phyloP scores from a whole-genome alignment of 2,329 filamentous ascomycete species.

The Neofusicoccum ribis region DNA sequence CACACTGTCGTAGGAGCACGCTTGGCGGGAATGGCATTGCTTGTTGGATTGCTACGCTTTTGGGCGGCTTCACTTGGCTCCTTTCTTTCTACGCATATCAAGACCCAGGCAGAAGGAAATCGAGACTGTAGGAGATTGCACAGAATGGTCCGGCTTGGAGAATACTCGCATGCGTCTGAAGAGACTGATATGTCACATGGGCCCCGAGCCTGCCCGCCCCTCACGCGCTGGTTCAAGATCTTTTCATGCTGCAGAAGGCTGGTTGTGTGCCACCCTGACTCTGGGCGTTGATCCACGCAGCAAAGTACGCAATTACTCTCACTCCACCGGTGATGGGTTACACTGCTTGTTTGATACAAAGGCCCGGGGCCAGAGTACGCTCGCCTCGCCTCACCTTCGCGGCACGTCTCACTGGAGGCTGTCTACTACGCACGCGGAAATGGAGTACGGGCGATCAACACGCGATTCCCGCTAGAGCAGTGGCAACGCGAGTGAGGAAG shows the following conservation, averaged over 20 bases:
- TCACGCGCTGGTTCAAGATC: too few species aligned
- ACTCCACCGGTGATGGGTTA: background rate
- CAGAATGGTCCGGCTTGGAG: too few species aligned
- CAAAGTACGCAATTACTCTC: background rate
- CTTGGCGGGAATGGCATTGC: too few species aligned
- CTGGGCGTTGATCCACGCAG: background rate
- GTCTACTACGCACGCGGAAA: background rate
- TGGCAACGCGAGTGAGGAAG: background rate
- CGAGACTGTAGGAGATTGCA: too few species aligned
- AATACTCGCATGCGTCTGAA: background rate
- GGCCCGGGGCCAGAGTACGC: background rate
- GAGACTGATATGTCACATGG: background rate
- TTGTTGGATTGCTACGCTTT: too few species aligned
- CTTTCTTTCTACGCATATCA: too few species aligned
- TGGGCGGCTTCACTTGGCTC: too few species aligned
- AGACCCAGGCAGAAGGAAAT: too few species aligned
- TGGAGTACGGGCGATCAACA: background rate
- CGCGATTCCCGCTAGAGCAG: background rate
- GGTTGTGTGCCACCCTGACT: background rate
- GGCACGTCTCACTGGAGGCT: background rate
- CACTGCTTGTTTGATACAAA: background rate
- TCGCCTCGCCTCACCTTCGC: background rate
- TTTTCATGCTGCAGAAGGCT: too few species aligned
- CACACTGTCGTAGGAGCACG: too few species aligned
- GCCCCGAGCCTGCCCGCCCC: background rate